phyloP scores from a whole-genome alignment of 2,329 filamentous ascomycete genomes.

The Hyphodiscus sp. region DNA sequence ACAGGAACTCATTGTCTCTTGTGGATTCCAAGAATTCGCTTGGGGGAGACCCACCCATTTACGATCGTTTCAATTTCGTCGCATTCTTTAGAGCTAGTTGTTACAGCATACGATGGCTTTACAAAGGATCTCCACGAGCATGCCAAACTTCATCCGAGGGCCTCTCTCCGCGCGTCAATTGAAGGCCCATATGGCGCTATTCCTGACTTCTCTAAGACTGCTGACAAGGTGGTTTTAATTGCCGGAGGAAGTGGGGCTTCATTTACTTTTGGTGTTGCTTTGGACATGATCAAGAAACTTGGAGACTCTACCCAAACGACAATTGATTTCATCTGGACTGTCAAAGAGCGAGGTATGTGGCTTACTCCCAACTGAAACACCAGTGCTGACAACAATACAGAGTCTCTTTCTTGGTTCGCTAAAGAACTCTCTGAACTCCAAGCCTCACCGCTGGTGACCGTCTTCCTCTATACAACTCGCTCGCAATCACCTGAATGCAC shows the following conservation, averaged over 20 bases:
- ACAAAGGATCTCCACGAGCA: conserved; percentile 48
- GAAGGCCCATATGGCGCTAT: conserved; percentile 54
- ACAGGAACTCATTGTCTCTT: conserved; percentile 58
- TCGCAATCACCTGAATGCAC: neutral
- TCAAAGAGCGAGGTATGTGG: conserved; percentile 37
- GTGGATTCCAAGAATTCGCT: conserved; percentile 53
- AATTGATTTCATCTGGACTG: conserved; percentile 44
- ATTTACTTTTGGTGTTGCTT: conserved; percentile 46
- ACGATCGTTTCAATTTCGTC: conserved; percentile 43
- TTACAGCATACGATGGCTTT: conserved; percentile 53
- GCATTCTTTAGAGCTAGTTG: conserved; percentile 47
- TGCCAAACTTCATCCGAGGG: conserved; percentile 44
- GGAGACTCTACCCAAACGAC: conserved; percentile 28
- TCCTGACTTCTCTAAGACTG: conserved; percentile 42
- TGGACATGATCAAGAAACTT: conserved; percentile 38
- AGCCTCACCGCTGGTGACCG: conserved; percentile 23
- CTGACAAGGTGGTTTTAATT: conserved; percentile 50
- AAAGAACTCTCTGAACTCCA: conserved; percentile 26
- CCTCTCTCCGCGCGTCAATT: conserved; percentile 42
- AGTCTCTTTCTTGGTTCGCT: conserved; percentile 17
- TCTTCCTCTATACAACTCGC: conserved; percentile 28
- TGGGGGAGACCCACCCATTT: conserved; percentile 56
- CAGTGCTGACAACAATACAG: conserved; percentile 1
- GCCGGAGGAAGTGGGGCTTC: conserved; percentile 56
- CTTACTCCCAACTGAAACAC: neutral